phyloP scores from a whole-genome alignment of 2,329 filamentous ascomycete genomes.

The Davidsoniella australis region DNA sequence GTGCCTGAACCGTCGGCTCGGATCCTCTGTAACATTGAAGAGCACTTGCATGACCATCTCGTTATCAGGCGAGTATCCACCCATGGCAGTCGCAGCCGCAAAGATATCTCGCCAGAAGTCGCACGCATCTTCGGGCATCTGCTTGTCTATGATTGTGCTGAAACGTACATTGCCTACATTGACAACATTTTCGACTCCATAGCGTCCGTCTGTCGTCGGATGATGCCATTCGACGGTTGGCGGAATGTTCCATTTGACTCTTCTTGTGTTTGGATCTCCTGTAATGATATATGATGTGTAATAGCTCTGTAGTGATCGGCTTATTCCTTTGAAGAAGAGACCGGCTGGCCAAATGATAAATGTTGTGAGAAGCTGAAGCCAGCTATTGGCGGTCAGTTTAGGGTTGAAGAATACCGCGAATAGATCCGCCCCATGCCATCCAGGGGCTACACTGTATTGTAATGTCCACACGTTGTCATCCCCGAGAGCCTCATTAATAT shows the following conservation, averaged over 20 bases:
- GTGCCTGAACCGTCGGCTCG: conserved; percentile 1
- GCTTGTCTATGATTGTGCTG: conserved; percentile 18
- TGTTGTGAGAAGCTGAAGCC: conserved; percentile 16
- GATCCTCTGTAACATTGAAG: conserved; percentile 5
- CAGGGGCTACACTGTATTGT: conserved; percentile 25
- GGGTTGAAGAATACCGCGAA: conserved; percentile 25
- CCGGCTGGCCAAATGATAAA: conserved; percentile 19
- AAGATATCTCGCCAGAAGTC: conserved; percentile 20
- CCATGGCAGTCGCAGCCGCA: conserved; percentile 17
- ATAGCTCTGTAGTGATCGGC: conserved; percentile 24
- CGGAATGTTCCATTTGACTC: conserved; percentile 19
- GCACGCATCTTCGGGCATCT: conserved; percentile 18
- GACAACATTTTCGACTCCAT: conserved; percentile 18
- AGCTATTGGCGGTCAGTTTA: conserved; percentile 17
- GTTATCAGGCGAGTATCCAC: conserved; percentile 18
- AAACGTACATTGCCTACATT: conserved; percentile 21
- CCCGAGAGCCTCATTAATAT: conserved; percentile 22
- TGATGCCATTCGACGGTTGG: conserved; percentile 21
- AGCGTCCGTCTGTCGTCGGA: conserved; percentile 14
- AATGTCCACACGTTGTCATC: conserved; percentile 22
- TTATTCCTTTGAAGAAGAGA: conserved; percentile 20
- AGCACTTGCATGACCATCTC: conserved; percentile 5
- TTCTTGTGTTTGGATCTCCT: conserved; percentile 24
- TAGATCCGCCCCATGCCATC: conserved; percentile 24
- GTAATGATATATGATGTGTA: conserved; percentile 23